These are phyloP conservation scores for Magnolia officinalis DNA, from an alignment of 164 flowering plant species.

Conservation along the genomic window DNA sequence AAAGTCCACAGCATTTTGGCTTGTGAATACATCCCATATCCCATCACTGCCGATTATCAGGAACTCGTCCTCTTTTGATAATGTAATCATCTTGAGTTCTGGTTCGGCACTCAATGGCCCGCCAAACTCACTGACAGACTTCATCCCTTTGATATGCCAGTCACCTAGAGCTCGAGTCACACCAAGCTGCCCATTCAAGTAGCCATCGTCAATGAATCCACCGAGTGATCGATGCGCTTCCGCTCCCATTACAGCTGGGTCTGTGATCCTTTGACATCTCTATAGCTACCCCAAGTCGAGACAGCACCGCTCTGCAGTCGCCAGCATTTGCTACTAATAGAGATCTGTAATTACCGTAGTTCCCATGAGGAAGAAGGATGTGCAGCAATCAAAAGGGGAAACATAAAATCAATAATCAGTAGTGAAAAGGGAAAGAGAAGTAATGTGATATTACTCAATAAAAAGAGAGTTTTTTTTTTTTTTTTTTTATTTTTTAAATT, in stretches of 20 bases:
- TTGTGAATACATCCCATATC: conserved; percentile 87
- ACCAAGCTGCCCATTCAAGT: conserved; percentile 73
- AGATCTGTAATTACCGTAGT: conserved; percentile 43
- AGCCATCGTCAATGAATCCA: conserved; percentile 78
- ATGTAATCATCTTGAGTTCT: conserved; percentile 60
- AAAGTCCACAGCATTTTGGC: conserved; percentile 78
- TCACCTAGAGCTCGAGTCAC: conserved; percentile 93
- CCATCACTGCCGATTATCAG: conserved; percentile 89
- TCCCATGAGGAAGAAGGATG: background rate
- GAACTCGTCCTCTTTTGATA: conserved; percentile 83
- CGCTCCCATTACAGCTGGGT: conserved; percentile 61
- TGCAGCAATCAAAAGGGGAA: background rate
- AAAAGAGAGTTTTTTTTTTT: too few relatives aligned
- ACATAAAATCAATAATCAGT: too few relatives aligned
- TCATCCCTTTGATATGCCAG: conserved; percentile 89
- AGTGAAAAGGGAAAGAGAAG: background rate
- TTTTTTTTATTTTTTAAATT: too few relatives aligned
- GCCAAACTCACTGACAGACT: conserved; percentile 28
- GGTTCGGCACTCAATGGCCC: conserved; percentile 94
- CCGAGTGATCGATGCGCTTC: conserved; percentile 71
- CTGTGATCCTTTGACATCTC: conserved; percentile 91
- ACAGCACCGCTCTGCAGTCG: conserved; percentile 89
- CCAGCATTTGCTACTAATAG: conserved; percentile 97
- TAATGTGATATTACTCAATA: too few relatives aligned
- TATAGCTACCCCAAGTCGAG: conserved; percentile 61